Percentiles rank a stretch among this genome's conserved stretches.
phyloP scores from a whole-genome alignment of 345 rosid genomes.

The Eucalyptus albens region DNA sequence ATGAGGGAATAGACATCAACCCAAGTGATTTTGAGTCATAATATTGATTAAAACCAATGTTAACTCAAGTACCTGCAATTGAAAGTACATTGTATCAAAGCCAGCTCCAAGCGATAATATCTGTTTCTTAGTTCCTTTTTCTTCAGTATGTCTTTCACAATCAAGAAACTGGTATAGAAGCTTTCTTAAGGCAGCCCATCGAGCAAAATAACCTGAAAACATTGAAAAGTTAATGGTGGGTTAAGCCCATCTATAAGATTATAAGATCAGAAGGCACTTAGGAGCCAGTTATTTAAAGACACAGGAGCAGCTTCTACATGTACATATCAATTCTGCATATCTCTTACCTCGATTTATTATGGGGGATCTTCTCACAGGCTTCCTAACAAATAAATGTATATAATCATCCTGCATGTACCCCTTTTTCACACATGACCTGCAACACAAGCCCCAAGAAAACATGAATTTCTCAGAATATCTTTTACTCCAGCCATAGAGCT shows the following conservation, averaged over 20 bases:
- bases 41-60: not conserved
- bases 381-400: slow-evolving; percentile 69
- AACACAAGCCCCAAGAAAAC: not conserved
- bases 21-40: not conserved
- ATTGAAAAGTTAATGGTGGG: not conserved
- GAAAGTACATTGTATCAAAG: slow-evolving; percentile 86
- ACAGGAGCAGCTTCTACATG: not conserved
- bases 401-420: slow-evolving; percentile 95
- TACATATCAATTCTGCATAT: not conserved
- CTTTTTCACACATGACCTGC: slow-evolving; percentile 79
- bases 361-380: slow-evolving; percentile 87
- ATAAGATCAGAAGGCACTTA: not conserved
- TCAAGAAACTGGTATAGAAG: slow-evolving; percentile 76
- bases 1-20: not conserved
- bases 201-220: slow-evolving; percentile 71
- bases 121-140: slow-evolving; percentile 40
- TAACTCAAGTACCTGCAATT: slow-evolving; percentile 48
- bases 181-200: slow-evolving; percentile 93
- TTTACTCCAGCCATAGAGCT: not conserved
- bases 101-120: slow-evolving; percentile 94
- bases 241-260: not conserved
- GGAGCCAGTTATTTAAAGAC: not conserved
- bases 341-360: slow-evolving; percentile 79
- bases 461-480: not conserved
- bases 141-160: slow-evolving; percentile 10